phyloP scores from a whole-genome alignment of 2,329 filamentous ascomycete genomes.

The Trichophyton verrucosum region DNA sequence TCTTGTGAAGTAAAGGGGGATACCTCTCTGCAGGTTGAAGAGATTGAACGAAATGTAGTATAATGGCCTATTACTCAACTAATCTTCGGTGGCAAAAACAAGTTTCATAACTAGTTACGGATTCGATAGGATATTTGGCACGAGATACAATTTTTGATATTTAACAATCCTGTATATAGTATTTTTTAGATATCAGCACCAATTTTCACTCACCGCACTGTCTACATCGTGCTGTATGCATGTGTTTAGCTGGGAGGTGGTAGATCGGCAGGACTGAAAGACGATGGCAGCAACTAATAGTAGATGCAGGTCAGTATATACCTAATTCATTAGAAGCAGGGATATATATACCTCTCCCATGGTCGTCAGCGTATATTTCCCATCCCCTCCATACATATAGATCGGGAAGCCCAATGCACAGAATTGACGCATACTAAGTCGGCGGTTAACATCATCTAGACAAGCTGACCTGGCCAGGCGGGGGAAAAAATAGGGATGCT shows the following conservation, averaged over 20 bases:
- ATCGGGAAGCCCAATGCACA: constrained; percentile 58
- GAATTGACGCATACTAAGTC: constrained; percentile 55
- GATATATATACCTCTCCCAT: constrained; percentile 27
- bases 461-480: background rate
- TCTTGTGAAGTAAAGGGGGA: background rate
- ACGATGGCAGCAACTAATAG: constrained; percentile 52
- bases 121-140: no score
- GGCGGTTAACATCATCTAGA: constrained; percentile 6
- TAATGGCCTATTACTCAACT: background rate
- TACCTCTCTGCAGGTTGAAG: background rate
- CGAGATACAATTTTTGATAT: no score
- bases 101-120: background rate
- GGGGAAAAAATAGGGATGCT: background rate
- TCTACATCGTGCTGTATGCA: background rate
- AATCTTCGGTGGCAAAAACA: background rate
- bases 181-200: no score
- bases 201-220: background rate
- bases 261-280: constrained; percentile 53
- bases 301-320: background rate
- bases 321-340: constrained; percentile 3
- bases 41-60: background rate
- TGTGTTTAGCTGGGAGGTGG: constrained; percentile 16
- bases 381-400: constrained; percentile 83
- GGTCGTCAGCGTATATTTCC: constrained; percentile 40
- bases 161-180: no score